phyloP scores from a whole-genome alignment of 768 basidiomycete genomes.

The Suillus paluster region DNA sequence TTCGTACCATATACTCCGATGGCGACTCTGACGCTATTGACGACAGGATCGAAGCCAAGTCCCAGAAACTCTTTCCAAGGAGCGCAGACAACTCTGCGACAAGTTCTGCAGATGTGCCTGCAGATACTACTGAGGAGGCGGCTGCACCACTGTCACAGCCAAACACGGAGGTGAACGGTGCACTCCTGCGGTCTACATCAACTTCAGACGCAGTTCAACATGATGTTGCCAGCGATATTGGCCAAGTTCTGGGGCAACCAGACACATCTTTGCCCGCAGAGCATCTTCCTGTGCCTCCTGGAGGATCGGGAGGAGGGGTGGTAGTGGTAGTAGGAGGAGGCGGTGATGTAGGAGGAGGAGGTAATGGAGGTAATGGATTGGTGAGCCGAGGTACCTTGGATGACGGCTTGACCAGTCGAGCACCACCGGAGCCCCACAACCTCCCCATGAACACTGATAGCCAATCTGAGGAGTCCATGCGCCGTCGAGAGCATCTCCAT shows the following conservation, averaged over 20 bases:
- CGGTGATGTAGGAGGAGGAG: not conserved
- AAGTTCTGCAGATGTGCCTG: not conserved
- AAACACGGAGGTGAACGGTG: too few species aligned
- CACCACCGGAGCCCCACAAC: not conserved
- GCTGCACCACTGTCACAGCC: too few species aligned
- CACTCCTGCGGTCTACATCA: not conserved
- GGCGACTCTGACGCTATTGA: not conserved
- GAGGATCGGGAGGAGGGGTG: not conserved
- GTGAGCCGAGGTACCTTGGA: not conserved
- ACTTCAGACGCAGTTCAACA: too few species aligned
- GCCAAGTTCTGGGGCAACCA: too few species aligned
- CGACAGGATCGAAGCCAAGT: not conserved
- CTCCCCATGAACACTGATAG: not conserved
- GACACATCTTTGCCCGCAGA: too few species aligned
- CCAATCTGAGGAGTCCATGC: not conserved
- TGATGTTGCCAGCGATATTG: too few species aligned
- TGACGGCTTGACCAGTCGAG: not conserved
- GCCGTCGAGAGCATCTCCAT: not conserved
- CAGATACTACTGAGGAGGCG: not conserved
- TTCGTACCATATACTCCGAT: not conserved
- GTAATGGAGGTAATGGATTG: not conserved
- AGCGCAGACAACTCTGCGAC: not conserved
- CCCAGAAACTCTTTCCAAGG: not conserved
- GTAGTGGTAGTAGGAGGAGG: too few species aligned
- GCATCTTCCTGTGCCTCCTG: not conserved